Conservation (phyloP, 768 basidiomycete species). For the Suillus subluteus region DNA sequence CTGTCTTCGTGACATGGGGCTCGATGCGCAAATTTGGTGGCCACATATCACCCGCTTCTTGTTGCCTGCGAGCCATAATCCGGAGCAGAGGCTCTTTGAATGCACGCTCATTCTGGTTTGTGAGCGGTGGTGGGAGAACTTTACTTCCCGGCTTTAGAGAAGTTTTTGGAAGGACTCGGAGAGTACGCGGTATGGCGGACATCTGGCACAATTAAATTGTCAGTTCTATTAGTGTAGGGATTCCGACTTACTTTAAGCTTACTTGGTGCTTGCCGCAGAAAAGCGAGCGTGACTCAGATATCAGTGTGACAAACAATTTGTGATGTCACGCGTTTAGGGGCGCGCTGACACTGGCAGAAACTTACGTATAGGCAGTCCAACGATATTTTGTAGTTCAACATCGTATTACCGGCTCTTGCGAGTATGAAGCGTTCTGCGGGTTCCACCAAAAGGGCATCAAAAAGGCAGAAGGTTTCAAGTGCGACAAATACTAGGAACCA, state of each 20-base stretch:
- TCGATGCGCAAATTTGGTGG: conserved; percentile 57
- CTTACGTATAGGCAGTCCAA: not conserved
- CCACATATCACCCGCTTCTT: conserved; percentile 42
- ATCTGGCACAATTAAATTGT: not conserved
- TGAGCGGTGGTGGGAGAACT: conserved; percentile 36
- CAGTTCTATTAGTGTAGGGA: not conserved
- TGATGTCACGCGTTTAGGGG: conserved; percentile 7
- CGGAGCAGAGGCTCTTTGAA: conserved; percentile 43
- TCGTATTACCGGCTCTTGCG: conserved; percentile 20
- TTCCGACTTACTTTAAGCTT: not conserved
- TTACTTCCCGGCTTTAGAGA: conserved; percentile 23
- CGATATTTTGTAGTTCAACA: not conserved
- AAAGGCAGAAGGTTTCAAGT: conserved; percentile 20
- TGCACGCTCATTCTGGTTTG: conserved; percentile 30
- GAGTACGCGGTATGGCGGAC: conserved; percentile 16
- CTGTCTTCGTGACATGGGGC: conserved; percentile 42
- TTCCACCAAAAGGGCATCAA: conserved; percentile 2
- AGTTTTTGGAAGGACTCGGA: conserved; percentile 43
- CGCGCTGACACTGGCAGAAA: conserved; percentile 1
- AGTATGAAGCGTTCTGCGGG: not conserved
- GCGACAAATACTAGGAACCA: conserved; percentile 19
- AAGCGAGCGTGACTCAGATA: not conserved
- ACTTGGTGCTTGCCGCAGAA: not conserved
- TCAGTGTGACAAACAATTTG: not conserved
- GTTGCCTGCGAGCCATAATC: conserved; percentile 43